Base-by-base conservation (phyloP, 805 yeast genomes). In the Candida bentonensis region DNA sequence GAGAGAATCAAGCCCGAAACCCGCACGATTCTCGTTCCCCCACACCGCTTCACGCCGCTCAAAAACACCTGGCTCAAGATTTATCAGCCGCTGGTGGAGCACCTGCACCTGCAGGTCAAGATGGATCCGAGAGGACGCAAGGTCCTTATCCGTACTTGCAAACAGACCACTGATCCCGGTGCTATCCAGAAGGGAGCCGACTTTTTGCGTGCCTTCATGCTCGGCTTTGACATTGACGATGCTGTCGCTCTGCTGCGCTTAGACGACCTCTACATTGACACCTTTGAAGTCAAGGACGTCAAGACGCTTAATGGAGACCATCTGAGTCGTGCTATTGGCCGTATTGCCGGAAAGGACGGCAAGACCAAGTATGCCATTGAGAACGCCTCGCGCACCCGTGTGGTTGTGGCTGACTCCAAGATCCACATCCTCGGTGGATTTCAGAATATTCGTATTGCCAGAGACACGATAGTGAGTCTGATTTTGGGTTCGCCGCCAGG, bases 331-430 rank as follows among this genome's bases (percentile, higher is more conserved):
- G 98, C 99, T 4, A 92, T 92, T 61, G 99, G 98, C 58, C 86
- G 99, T 73, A 92, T 92, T 64, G 98, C 99, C 13, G 99, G 99
- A 64, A 94, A 92, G 61, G 99, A 92, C 61, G 99, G 99, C 59
- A 89, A 88, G 66, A 92, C 97, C 49, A 92, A 89, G 68, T 92
- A 89, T 63, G 96, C 98, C 25, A 92, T 92, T 59, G 99, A 92
- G 66, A 92, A 92, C 60, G 96, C 98, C 15, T 89, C 97, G 21
- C 78, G 97, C 67, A 92, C 99, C 11, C 82, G 99, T 70, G 88
- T 92, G 39, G 99, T 92, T 22, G 71, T 92, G 53, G 99, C 99
- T 0, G 99, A 92, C 64, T 77, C 94, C 40, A 92, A 89, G 62
- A 88, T 92, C 56, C 98, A 92, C 63, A 92, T 92, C 50, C 70